Conservation (phyloP, 768 basidiomycete species). For the Chiua virens region DNA sequence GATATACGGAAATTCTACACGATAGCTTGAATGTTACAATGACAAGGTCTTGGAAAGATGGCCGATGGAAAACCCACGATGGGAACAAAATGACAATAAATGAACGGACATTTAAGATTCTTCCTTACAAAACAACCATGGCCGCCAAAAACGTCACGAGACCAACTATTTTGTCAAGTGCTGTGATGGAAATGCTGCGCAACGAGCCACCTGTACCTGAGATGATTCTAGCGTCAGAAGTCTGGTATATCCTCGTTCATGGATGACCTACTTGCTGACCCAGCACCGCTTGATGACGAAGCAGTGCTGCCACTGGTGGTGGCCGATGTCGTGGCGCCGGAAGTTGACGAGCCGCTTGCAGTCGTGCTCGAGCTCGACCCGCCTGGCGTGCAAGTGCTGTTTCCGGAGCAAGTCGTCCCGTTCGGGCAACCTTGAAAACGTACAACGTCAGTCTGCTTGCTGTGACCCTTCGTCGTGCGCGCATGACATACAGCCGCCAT, state of each 20-base stretch:
- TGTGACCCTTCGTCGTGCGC: background rate
- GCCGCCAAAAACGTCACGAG: constrained; percentile 3
- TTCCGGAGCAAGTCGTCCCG: constrained; percentile 8
- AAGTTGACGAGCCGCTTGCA: no score
- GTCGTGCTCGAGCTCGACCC: background rate
- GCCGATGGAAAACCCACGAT: background rate
- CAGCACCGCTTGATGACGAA: background rate
- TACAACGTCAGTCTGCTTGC: background rate
- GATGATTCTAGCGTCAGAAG: background rate
- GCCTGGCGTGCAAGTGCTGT: constrained; percentile 2
- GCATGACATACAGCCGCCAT: constrained; percentile 22
- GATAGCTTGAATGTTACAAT: background rate
- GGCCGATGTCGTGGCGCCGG: no score
- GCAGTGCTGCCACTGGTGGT: no score
- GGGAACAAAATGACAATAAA: background rate
- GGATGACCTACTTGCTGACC: background rate
- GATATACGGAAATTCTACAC: background rate
- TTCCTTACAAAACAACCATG: background rate
- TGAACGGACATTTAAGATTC: no score
- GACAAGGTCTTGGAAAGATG: background rate
- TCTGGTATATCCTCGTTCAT: background rate
- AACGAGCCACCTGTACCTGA: constrained; percentile 3
- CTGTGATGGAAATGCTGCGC: constrained; percentile 1
- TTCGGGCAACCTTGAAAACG: constrained; percentile 16
- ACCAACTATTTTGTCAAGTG: background rate